Conservation (phyloP, 306 rosid species). For the Trifolium subterraneum region DNA sequence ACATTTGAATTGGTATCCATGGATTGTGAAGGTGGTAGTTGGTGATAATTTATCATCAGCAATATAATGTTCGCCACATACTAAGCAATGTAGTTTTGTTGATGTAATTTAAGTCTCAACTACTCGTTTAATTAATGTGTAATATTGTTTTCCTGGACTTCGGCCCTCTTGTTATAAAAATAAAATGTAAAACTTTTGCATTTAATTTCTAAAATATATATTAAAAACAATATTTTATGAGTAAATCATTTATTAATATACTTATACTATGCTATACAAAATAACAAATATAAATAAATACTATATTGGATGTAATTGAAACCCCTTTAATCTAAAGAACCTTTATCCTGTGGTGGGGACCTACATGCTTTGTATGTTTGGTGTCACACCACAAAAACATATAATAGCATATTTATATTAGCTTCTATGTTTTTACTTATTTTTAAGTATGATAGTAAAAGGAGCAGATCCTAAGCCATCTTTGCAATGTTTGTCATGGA, state of each 20-base stretch:
- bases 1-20: no score
- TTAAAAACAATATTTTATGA: conserved; percentile 1
- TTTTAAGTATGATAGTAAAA: conserved; percentile 35
- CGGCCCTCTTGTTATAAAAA: no score
- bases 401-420: conserved; percentile 27
- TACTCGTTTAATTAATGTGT: no score
- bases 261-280: conserved; percentile 44
- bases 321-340: conserved; percentile 44
- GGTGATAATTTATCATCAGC: no score
- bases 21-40: no score
- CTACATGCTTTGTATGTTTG: conserved; percentile 28
- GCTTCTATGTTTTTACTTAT: conserved; percentile 43
- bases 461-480: conserved; percentile 40
- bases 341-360: conserved; percentile 26
- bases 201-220: neutral
- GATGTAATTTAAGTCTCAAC: no score
- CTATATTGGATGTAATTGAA: conserved; percentile 40
- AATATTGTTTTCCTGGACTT: no score
- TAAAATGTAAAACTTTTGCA: neutral
- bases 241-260: conserved; percentile 39
- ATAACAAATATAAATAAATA: conserved; percentile 31
- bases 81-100: no score
- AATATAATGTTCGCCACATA: no score
- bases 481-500: conserved; percentile 44
- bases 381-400: conserved; percentile 35